A percentile compares a stretch with the other conserved stretches of the same genome.
phyloP scores from a whole-genome alignment of 2,329 filamentous ascomycete genomes.

The Leptoxyphium fumago region DNA sequence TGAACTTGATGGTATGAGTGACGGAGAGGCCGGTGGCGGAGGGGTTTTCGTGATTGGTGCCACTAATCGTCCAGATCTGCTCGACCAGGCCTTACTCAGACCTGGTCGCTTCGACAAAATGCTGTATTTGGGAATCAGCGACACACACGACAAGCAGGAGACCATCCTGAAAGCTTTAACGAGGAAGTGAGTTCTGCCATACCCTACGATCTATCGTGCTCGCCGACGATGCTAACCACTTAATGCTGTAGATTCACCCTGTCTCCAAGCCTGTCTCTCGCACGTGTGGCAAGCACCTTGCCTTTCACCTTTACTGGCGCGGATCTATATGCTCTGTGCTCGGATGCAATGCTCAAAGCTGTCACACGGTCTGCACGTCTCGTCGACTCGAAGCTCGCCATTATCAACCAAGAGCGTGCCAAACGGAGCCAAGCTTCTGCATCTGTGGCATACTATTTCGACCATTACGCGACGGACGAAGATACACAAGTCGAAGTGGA shows the following conservation, averaged over 20 bases:
- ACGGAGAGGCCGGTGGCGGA: conserved; percentile 63
- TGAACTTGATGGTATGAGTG: conserved; percentile 94
- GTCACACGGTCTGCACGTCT: conserved; percentile 76
- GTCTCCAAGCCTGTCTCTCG: conserved; percentile 61
- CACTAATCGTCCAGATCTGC: conserved; percentile 83
- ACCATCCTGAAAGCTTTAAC: conserved; percentile 90
- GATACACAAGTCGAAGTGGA: conserved; percentile 80
- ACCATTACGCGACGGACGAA: conserved; percentile 69
- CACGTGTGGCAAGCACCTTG: conserved; percentile 56
- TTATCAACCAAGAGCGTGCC: conserved; percentile 40
- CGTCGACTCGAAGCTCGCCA: conserved; percentile 70
- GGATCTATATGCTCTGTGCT: conserved; percentile 93
- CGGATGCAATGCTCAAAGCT: conserved; percentile 96
- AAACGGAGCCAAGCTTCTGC: conserved; percentile 28
- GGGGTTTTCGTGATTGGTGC: conserved; percentile 95
- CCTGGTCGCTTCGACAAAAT: conserved; percentile 96
- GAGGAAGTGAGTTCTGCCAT: conserved; percentile 53
- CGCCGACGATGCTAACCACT: conserved; percentile 4
- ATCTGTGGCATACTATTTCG: conserved; percentile 88
- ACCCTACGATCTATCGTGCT: neutral
- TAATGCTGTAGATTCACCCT: conserved; percentile 58
- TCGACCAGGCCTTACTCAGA: conserved; percentile 77
- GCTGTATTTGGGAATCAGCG: conserved; percentile 90
- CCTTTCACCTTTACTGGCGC: conserved; percentile 96
- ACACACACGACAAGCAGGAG: conserved; percentile 91